These are phyloP conservation scores for Hypoxylon sp. DNA, from an alignment of 2,329 filamentous ascomycete species.

Conservation along the genomic window DNA sequence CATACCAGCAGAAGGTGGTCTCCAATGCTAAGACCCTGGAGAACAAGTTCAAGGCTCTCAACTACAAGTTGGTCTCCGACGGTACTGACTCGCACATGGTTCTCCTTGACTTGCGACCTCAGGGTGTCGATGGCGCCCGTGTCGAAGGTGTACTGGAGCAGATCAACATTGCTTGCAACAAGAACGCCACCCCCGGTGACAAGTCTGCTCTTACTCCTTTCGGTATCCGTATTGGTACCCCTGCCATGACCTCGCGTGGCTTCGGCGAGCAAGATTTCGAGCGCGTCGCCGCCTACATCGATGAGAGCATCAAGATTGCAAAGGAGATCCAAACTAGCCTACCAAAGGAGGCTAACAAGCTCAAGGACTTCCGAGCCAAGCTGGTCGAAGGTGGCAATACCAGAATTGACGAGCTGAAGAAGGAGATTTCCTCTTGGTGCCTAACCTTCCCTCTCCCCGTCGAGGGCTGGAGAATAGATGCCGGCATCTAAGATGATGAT, in stretches of 20 bases:
- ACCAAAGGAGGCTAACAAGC: slow-evolving; percentile 98
- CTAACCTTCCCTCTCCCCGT: slow-evolving; percentile 91
- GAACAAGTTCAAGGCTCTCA: slow-evolving; percentile 81
- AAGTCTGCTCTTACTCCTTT: slow-evolving; percentile 95
- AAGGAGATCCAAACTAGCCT: slow-evolving; percentile 84
- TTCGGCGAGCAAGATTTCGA: slow-evolving; percentile 94
- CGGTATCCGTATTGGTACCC: slow-evolving; percentile 94
- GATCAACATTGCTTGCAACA: slow-evolving; percentile 99
- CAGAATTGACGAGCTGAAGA: slow-evolving; percentile 84
- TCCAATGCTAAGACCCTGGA: slow-evolving; percentile 94
- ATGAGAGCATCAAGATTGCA: slow-evolving; percentile 86
- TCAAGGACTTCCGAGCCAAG: slow-evolving; percentile 99
- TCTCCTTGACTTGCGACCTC: slow-evolving; percentile 88
- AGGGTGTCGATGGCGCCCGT: slow-evolving; percentile 88
- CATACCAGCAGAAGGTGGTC: slow-evolving; percentile 92
- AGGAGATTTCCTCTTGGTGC: slow-evolving; percentile 91
- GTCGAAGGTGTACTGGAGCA: slow-evolving; percentile 96
- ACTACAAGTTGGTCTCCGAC: slow-evolving; percentile 93
- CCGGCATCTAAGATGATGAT: slow-evolving; percentile 62
- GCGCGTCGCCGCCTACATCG: slow-evolving; percentile 88
- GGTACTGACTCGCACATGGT: slow-evolving; percentile 99
- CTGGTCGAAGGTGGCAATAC: slow-evolving; percentile 79
- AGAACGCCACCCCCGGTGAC: slow-evolving; percentile 98
- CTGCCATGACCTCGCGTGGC: slow-evolving; percentile 96
- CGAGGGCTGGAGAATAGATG: slow-evolving; percentile 72